phyloP scores from a whole-genome alignment of 495 filamentous ascomycete genomes.

The Hypoxylon cercidicola region DNA sequence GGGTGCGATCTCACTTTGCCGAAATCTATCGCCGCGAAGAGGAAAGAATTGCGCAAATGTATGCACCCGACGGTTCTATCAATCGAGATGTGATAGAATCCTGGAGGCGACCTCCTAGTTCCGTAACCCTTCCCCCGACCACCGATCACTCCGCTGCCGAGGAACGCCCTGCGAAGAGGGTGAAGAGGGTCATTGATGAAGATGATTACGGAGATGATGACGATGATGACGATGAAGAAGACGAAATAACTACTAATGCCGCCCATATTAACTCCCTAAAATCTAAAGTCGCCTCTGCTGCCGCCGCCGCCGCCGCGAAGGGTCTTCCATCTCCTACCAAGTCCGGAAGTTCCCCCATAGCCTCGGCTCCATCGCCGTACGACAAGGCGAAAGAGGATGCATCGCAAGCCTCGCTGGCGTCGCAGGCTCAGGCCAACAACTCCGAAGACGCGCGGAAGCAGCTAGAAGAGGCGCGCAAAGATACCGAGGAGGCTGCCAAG shows the following conservation, averaged over 20 bases:
- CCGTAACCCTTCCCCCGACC: conserved; percentile 52
- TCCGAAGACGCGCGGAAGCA: conserved; percentile 91
- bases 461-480: conserved; percentile 92
- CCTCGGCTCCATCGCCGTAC: conserved; percentile 61
- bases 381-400: conserved; percentile 58
- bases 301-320: conserved; percentile 50
- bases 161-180: conserved; percentile 60
- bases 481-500: conserved; percentile 88
- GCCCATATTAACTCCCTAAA: conserved; percentile 66
- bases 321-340: conserved; percentile 65
- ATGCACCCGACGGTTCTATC: conserved; percentile 81
- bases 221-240: conserved; percentile 75
- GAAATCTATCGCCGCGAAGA: conserved; percentile 56
- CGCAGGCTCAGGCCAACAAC: conserved; percentile 65
- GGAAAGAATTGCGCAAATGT: conserved; percentile 66
- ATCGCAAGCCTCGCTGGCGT: conserved; percentile 46
- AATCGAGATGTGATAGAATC: conserved; percentile 52
- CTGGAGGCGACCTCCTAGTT: conserved; percentile 48
- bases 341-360: conserved; percentile 66
- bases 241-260: conserved; percentile 55
- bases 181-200: conserved; percentile 71
- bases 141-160: conserved; percentile 59
- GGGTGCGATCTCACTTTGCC: conserved; percentile 54
- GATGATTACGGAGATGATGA: conserved; percentile 89
- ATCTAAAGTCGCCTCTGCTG: conserved; percentile 64